Base-by-base conservation (phyloP, 208 protist species). In the Trypanosomatidae sp. region DNA sequence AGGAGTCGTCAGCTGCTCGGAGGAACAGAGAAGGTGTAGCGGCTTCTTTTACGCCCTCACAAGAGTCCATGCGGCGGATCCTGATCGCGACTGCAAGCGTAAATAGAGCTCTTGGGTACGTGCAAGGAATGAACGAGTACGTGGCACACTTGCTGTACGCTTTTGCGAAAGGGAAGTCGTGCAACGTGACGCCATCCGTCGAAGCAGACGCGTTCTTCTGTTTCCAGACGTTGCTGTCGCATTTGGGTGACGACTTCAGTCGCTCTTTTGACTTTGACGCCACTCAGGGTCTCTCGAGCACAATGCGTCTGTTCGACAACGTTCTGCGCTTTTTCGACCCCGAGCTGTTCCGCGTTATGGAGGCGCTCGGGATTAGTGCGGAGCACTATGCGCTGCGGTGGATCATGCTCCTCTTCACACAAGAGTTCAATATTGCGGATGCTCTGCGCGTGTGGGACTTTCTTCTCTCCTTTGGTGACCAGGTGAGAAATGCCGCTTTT, bases 61-160 rank as follows among this genome's bases (percentile, higher is more conserved):
- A 97, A 59, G 75, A 91, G 44, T 73, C 75, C 15, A 66, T 97
- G 25, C 76, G 85, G 3, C 77, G 92, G 39, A 85, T 98, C 19
- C 75, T 96, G 9, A 87, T 86, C 62, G 83, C 85, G 4, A 84
- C 87, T 8, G 88, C 86, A 19, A 71, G 53, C 8, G 84, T 88
- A 0, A 95, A 97, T 58, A 91, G 82, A 33, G 85, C 91, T 0
- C 58, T 95, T 25, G 82, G 87, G 6, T 98, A 96, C 71, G 87
- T 96, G 15, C 91, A 94, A 66, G 90, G 90, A 1, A 95, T 95
- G 90, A 97, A 94, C 72, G 88, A 95, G 52, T 77, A 94, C 25
- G 88, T 88, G 1, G 89, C 80, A 3, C 87, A 94, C 55, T 72
- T 95, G 9, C 75, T 97, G 2, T 93, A 88, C 69, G 86, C 89